Conservation (phyloP, 148 eudicot species). For the Vaccinium corymbosum region DNA sequence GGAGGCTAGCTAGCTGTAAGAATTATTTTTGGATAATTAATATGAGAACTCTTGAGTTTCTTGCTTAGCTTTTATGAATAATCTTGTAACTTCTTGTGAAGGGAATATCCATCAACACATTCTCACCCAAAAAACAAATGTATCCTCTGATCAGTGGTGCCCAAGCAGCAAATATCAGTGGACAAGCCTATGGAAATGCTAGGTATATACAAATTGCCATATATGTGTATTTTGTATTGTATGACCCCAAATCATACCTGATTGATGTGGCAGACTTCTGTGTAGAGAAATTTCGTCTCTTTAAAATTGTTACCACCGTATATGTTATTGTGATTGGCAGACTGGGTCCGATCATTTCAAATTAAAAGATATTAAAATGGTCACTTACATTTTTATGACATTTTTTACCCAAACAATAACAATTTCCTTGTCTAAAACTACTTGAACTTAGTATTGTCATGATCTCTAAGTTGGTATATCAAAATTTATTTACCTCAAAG, state of each 20-base stretch:
- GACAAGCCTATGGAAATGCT: constrained; percentile 22
- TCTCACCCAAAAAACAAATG: constrained; percentile 42
- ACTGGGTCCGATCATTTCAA: background rate
- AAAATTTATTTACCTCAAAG: background rate
- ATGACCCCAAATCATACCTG: background rate
- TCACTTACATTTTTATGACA: background rate
- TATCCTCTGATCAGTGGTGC: constrained; percentile 46
- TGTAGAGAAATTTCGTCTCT: background rate
- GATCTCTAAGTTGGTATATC: background rate
- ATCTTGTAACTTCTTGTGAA: background rate
- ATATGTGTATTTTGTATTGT: background rate
- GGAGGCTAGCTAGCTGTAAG: constrained; percentile 1
- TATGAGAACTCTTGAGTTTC: background rate
- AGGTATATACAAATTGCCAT: constrained; percentile 33
- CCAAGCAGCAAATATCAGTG: constrained; percentile 33
- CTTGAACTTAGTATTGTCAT: background rate
- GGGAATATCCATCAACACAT: constrained; percentile 65
- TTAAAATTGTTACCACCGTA: background rate
- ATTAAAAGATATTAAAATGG: background rate
- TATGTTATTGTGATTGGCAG: background rate
- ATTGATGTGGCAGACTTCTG: background rate
- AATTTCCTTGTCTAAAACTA: background rate
- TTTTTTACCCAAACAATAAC: background rate
- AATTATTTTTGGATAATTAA: background rate
- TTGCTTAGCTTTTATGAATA: background rate